Base-by-base conservation (phyloP, 768 basidiomycete genomes). In the Pseudohyphozyma bogoriensis region DNA sequence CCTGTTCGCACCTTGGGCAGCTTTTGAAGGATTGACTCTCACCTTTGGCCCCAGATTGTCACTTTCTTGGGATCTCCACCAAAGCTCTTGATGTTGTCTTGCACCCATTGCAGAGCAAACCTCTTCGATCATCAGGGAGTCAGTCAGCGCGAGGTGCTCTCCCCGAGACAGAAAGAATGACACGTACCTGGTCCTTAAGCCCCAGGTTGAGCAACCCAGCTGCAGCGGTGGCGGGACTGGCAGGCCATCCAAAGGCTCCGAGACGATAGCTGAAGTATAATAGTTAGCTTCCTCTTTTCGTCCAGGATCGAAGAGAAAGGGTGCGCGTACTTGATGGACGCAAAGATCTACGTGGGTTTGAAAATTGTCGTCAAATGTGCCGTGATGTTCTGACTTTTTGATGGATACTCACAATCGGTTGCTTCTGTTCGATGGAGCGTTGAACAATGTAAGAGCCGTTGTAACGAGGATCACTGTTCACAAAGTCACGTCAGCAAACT, bases 11-110 rank as follows among this genome's bases (percentile, higher is more conserved):
- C n/a, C n/a, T 15, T 10, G 26, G 4, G 26, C 11, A 28, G 24
- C 26, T n/a, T n/a, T n/a, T n/a, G 26, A 50, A 18, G 10, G 9
- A 32, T 20, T 26, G 12, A 49, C 12, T 12, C 46, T 24, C 26
- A 47, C 46, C 24, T 26, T 28, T 83, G 77, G 2, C 82, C 82
- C 60, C 77, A 77, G 31, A 83, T 78, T 4, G 79, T 81, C 50
- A 84, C 77, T 1, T 75, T 75, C 12, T 70, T 68, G 2, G 79
- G 78, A 71, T 82, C 82, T 0, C 82, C 82, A 39, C 81, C 81
- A 62, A 83, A 83, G n/a, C 76, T 74, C 1, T 72, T 69, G 60
- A 83, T 82, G 70, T 83, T 76, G 36, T 76, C 69, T 31, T 79
- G 77, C 0, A 83, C 79, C 78, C 79, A 76, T 45, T 76, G 68